A percentile compares a stretch with the other conserved stretches of the same genome.
These are phyloP conservation scores for Rehmannia glutinosa DNA, from an alignment of 257 asterid species.

Conservation along the genomic window DNA sequence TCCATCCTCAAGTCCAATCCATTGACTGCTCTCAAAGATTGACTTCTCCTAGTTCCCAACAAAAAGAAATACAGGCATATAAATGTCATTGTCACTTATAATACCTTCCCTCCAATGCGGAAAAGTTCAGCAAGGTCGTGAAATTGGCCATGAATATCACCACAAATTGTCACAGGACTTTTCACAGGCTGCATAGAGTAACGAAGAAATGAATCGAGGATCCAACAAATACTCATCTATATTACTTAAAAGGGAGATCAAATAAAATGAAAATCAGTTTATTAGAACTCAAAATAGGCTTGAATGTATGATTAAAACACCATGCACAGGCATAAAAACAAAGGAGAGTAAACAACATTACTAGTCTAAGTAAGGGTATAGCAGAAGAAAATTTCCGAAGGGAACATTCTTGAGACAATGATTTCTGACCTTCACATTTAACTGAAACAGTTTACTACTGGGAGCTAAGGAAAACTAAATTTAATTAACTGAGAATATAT, in stretches of 20 bases:
- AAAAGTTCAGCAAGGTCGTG: conserved; percentile 95
- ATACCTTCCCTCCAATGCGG: conserved; percentile 98
- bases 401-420: neutral
- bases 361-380: neutral
- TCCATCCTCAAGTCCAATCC: conserved; percentile 18
- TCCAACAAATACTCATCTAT: neutral
- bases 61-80: conserved; percentile 1
- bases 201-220: conserved; percentile 24
- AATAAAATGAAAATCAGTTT: neutral
- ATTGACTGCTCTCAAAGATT: conserved; percentile 17
- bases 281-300: neutral
- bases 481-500: neutral
- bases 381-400: neutral
- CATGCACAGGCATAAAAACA: neutral
- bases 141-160: conserved; percentile 97
- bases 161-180: conserved; percentile 95
- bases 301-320: neutral
- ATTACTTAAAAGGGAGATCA: neutral
- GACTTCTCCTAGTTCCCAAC: conserved; percentile 21
- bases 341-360: neutral
- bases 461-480: neutral
- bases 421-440: neutral
- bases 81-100: neutral
- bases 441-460: neutral
- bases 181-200: conserved; percentile 80